Base-by-base conservation (phyloP, 495 filamentous ascomycete species). In the Xylaria scruposa region DNA sequence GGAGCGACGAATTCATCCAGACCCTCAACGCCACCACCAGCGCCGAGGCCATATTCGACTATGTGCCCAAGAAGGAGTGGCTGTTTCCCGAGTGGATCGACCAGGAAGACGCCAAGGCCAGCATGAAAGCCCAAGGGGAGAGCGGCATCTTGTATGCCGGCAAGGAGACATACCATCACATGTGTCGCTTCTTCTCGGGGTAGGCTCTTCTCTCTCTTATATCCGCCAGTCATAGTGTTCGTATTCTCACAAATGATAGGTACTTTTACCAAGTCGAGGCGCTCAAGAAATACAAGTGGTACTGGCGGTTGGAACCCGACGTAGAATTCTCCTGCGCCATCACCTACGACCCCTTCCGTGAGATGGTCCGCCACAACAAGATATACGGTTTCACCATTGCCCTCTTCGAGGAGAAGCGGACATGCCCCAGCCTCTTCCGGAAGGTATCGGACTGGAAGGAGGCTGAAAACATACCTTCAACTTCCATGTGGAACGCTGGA, bases 161-260 rank as follows among this genome's bases (percentile, higher is more conserved):
- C n/a, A 96, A 97, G 91, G 96, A 97, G 80, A 95, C 92, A 79
- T 99, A 99, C 78, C 96, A 99, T 78, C 93, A 97, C 83, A 97
- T 97, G 93, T 97, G 93, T 79, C 88, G 96, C 62, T 99, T 99
- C 85, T 98, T 97, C 82, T 99, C 95, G 53, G 96, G 95, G 93
- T 95, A 83, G 40, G 81, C 78, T 51, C 56, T 46, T 72, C 42
- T 9, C 31, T 9, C 31, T 15, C 49, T 21, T 40, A 3, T 29
- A n/a, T n/a, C 68, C 62, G 9, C 60, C 47, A 26, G 62, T 26
- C 46, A 17, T 4, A 38, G 3, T 42, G 70, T 29, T 26, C 26
- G 31, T 24, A 12, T 38, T 40, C 56, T 69, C 21, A 21, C 56
- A 10, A 56, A 46, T 31, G 5, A 33, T 69, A 82, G 94, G 90